Percentiles rank a stretch among this genome's conserved stretches.
phyloP scores from a whole-genome alignment of 2,329 filamentous ascomycete genomes.

The Aspergillus aculeatus region DNA sequence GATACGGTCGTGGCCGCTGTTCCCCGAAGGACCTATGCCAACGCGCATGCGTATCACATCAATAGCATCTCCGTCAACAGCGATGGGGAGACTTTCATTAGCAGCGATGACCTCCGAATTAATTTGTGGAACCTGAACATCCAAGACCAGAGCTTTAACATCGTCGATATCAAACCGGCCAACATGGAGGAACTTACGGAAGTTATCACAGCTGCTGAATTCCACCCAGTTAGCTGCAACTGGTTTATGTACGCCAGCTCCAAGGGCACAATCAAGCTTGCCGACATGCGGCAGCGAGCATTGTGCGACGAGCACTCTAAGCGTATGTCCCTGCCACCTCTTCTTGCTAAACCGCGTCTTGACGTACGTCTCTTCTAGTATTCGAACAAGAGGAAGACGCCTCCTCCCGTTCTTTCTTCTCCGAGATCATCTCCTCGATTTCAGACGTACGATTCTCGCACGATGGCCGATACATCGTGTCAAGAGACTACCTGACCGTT shows the following conservation, averaged over 20 bases:
- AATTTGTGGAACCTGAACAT: slow-evolving; percentile 99
- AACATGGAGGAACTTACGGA: slow-evolving; percentile 99
- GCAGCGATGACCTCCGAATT: slow-evolving; percentile 94
- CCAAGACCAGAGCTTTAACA: slow-evolving; percentile 99
- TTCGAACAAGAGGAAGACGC: slow-evolving; percentile 99
- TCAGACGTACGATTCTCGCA: slow-evolving; percentile 97
- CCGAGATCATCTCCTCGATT: slow-evolving; percentile 98
- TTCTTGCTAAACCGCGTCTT: slow-evolving; percentile 11
- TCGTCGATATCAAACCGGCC: slow-evolving; percentile 98
- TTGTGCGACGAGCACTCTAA: slow-evolving; percentile 95
- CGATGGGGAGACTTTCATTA: slow-evolving; percentile 98
- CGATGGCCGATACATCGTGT: slow-evolving; percentile 95
- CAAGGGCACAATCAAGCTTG: slow-evolving; percentile 97
- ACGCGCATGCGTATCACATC: slow-evolving; percentile 98
- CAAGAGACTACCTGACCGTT: slow-evolving; percentile 94
- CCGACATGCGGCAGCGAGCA: slow-evolving; percentile 96
- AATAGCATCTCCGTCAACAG: slow-evolving; percentile 99
- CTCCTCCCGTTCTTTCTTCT: slow-evolving; percentile 96
- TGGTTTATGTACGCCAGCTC: slow-evolving; percentile 99
- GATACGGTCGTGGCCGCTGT: slow-evolving; percentile 97
- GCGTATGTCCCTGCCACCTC: slow-evolving; percentile 58
- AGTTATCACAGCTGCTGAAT: slow-evolving; percentile 97
- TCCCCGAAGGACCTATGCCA: slow-evolving; percentile 92
- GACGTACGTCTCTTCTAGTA: slow-evolving; percentile 55
- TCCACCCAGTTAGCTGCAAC: slow-evolving; percentile 95